Evolutionary conservation across 768 basidiomycete species (phyloP).

Genomic region (Antrodiella citrinella): DNA sequence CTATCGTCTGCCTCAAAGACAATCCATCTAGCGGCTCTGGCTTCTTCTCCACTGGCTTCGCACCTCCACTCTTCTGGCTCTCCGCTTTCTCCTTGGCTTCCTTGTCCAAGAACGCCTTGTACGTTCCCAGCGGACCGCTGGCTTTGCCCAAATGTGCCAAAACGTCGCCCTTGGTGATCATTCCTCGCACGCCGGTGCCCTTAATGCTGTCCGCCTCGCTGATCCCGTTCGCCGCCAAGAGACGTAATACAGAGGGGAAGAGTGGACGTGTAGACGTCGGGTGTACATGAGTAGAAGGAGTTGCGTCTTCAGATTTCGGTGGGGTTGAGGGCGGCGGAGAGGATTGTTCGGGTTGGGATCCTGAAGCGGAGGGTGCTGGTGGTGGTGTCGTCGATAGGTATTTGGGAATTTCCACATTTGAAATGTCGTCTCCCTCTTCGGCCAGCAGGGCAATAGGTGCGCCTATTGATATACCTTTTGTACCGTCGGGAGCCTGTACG

Average conservation of each 20-base stretch:
- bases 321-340: conserved; percentile 18
- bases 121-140: conserved; percentile 68
- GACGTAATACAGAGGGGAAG: conserved; percentile 85
- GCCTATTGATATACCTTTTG: conserved; percentile 82
- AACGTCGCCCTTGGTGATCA: conserved; percentile 95
- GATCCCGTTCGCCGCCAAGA: conserved; percentile 59
- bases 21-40: conserved; percentile 51
- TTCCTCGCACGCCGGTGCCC: conserved; percentile 85
- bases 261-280: conserved; percentile 58
- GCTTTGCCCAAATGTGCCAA: conserved; percentile 81
- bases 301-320: conserved; percentile 7
- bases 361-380: conserved; percentile 8
- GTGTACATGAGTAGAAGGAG: conserved; percentile 19
- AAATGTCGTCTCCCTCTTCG: conserved; percentile 93
- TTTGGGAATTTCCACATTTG: conserved; percentile 63
- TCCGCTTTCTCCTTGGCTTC: conserved; percentile 31
- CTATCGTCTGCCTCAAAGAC: conserved; percentile 58
- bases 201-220: conserved; percentile 59
- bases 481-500: conserved; percentile 59
- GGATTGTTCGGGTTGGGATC: conserved; percentile 26
- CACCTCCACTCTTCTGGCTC: conserved; percentile 9
- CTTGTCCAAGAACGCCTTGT: conserved; percentile 35
- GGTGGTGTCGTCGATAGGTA: conserved; percentile 24
- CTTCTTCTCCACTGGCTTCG: conserved; percentile 30
- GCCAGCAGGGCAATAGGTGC: conserved; percentile 86